Base-by-base conservation (phyloP, 495 filamentous ascomycete species). In the Aspergillus asperescens region DNA sequence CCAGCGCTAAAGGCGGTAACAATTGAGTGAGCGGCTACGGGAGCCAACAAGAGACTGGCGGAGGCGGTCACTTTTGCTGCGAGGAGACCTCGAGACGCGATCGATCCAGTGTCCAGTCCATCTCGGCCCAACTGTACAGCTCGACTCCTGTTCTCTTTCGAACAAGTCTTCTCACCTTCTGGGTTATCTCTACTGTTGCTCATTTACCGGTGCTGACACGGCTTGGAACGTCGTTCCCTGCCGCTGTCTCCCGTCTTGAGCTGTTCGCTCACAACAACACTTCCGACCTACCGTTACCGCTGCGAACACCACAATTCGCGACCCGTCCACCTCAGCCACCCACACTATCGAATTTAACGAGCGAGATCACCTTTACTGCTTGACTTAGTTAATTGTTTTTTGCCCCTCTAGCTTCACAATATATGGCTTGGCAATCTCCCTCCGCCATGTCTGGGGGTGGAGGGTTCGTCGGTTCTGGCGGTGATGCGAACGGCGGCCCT, bases 361-460 rank as follows among this genome's bases (percentile, higher is more conserved):
- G 40, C 53, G 37, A 18, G 19, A 39, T 24, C 22, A 16, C 40
- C 23, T 48, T 47, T 24, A 8, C 24, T 19, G 29, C 35, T 39
- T 18, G 15, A 6, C n/a, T n/a, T n/a, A 20, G 9, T 43, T 42
- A 25, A 38, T 47, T 20, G 25, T 23, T 31, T 13, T 29, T 12
- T 29, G 28, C 19, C 25, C 22, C 27, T 48, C 16, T 27, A 24
- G 39, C 47, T 49, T 47, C 53, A 31, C 43, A 37, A 41, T 52
- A 50, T 52, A 82, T 85, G 81, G 79, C 77, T 69, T 81, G 81
- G 79, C 81, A 81, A 70, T 78, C 76, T 63, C 74, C 74, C 62
- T 77, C 78, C 62, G 76, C 74, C 71, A 85, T 86, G 84, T 80
- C 77, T 70, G 78, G 80, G 56, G 76, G 77, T 65, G 81, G 78